Evolutionary conservation across 768 basidiomycete genomes (phyloP), one percentile per base, ranked within the genome.

Genomic region (Lentinula sp.): DNA sequence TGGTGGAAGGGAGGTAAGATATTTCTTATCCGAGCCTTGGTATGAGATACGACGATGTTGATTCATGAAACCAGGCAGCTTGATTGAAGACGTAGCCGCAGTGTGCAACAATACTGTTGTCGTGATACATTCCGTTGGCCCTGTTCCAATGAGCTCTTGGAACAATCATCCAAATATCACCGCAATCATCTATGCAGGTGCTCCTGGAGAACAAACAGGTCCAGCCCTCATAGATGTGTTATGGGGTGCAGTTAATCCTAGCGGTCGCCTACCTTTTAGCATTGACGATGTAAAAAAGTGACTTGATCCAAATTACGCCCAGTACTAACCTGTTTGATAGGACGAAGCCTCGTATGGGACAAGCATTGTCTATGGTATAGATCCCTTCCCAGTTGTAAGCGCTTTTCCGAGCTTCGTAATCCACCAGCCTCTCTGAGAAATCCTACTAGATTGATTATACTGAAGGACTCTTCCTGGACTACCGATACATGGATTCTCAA

Each of bases 71-170:
- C 31, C 43, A 56, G 55, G 55, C 1, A 56, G 55, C 40, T 60
- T 78, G 86, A 63, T 78, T 70, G 65, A 79, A 60, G 71, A 77
- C 0, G 86, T 88, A 3, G 91, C 93, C 0, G 77, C 82, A 5
- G 80, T 83, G 0, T 87, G 86, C 71, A 82, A 75, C 63, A 92
- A 92, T 70, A 92, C 89, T 4, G 80, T 95, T 57, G 94, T 93
- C 28, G 82, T 95, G 15, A 75, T 89, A 1, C 87, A 93, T 71
- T 84, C 84, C 7, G 88, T 92, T 35, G 93, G 93, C 3, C 86
- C 88, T 0, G 80, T 90, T 2, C 68, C 83, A n/a, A 82, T 93
- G 71, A 68, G 78, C 7, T 39, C 43, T 7, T 94, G 91, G 91
- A 85, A 85, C 31, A 78, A 80, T 11, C 80, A 94, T 62, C 84